Evolutionary conservation across 2,329 filamentous ascomycete species (phyloP).

Genomic region (Monosporascus sp.): DNA sequence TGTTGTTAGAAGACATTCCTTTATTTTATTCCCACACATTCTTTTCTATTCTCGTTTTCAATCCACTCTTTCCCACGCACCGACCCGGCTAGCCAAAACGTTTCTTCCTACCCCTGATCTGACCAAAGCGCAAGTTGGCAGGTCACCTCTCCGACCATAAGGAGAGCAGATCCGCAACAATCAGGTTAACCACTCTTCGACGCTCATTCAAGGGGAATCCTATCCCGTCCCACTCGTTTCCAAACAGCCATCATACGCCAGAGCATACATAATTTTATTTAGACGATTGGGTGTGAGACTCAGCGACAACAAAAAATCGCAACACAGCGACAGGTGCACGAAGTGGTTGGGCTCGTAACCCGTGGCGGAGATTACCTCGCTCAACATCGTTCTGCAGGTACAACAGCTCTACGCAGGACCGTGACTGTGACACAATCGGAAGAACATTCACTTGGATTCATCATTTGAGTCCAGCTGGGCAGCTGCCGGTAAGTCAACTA

Average conservation of each 20-base stretch:
- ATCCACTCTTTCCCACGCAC: conserved; percentile 16
- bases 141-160: conserved; percentile 21
- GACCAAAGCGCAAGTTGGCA: conserved; percentile 22
- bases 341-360: neutral
- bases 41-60: conserved; percentile 7
- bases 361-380: neutral
- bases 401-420: neutral
- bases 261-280: neutral
- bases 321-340: neutral
- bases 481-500: neutral
- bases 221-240: conserved; percentile 21
- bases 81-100: neutral
- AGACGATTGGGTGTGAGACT: neutral
- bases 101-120: conserved; percentile 22
- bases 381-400: neutral
- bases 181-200: conserved; percentile 8
- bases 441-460: neutral
- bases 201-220: neutral
- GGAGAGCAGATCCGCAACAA: conserved; percentile 14
- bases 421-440: neutral
- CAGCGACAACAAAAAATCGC: neutral
- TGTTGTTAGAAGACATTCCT: conserved; percentile 11
- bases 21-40: neutral
- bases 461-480: no score
- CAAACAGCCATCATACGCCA: conserved; percentile 7